Evolutionary conservation across 108 stramenopile species (phyloP), one percentile per base, ranked within the genome.

Genomic region (Epithemia pelagica): DNA sequence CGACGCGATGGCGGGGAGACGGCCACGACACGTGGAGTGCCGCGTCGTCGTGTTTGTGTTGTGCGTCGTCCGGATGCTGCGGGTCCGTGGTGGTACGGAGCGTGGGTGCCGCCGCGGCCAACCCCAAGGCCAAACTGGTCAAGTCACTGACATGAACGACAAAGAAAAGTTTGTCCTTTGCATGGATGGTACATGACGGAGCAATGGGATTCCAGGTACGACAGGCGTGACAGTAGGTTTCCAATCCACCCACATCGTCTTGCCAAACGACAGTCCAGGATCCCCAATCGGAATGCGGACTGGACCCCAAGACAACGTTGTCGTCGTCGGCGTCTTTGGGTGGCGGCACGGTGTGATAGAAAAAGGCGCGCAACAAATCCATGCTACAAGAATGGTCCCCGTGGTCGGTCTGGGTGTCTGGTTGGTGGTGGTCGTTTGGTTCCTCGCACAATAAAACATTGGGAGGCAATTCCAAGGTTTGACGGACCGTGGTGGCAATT

Each of bases 201-300:
- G 63, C 60, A 20, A 92, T 86, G 64, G 85, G 66, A 8, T 75
- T 71, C 87, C 87, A 92, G 58, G 59, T 74, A 8, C 85, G 71
- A 74, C 82, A 82, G 1, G 64, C 25, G 51, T 70, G 82, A 70
- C 90, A 92, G 59, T 85, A 87, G 0, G 87, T 87, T 71, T 92
- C 83, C 71, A 92, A 75, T 54, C 90, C 90, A 46, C 90, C 87
- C 24, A 73, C 75, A 30, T 25, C 19, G 72, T 92, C 90, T 75
- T 92, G 90, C 87, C 87, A 92, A n/a, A 92, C 90, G 15, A 88
- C 77, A 27, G 90, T 92, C 33, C 81, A 69, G 28, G 74, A 73
- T 1, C 90, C 90, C 90, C 90, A 91, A 75, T 91, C 90, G 20
- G 81, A 85, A 63, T 91, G 90, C 1, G 85, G 76, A 15, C 78